phyloP scores from a whole-genome alignment of 371 early-diverging fungal species.

The Caulochytrium protostelioides region DNA sequence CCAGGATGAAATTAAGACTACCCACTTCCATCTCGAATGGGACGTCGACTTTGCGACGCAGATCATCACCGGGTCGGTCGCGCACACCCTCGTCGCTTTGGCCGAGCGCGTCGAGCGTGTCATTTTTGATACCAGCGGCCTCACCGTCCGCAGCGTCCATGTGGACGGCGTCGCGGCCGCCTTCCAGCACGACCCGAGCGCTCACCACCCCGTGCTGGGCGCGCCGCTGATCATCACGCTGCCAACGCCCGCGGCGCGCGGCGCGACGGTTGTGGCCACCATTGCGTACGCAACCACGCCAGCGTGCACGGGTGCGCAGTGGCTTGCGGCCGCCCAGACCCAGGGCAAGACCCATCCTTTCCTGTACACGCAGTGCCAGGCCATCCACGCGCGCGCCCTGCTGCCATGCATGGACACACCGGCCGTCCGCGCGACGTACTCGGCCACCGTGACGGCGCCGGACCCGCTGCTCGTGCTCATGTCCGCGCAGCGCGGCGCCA shows the following conservation, averaged over 20 bases:
- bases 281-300: slow-evolving; percentile 61
- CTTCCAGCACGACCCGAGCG: slow-evolving; percentile 34
- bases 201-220: slow-evolving; percentile 44
- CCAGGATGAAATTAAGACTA: slow-evolving; percentile 40
- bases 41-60: slow-evolving; percentile 49
- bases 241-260: slow-evolving; percentile 6
- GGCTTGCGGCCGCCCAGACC: slow-evolving; percentile 72
- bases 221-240: slow-evolving; percentile 46
- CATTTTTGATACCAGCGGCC: slow-evolving; percentile 1
- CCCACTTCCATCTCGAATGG: slow-evolving; percentile 52
- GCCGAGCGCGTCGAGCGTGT: background rate
- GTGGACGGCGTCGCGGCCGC: background rate
- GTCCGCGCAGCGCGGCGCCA: slow-evolving; percentile 14
- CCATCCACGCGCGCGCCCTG: slow-evolving; percentile 81
- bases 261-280: slow-evolving; percentile 19
- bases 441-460: slow-evolving; percentile 49
- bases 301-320: slow-evolving; percentile 70
- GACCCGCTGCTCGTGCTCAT: slow-evolving; percentile 38
- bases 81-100: slow-evolving; percentile 13
- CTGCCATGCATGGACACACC: slow-evolving; percentile 79
- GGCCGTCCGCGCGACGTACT: slow-evolving; percentile 63
- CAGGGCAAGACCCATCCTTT: slow-evolving; percentile 82
- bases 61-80: slow-evolving; percentile 41
- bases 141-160: background rate
- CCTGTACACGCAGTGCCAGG: slow-evolving; percentile 86